Percentiles rank a stretch among this genome's conserved stretches.
phyloP scores from a whole-genome alignment of 2,329 filamentous ascomycete species.

The Fusarium proliferatum region DNA sequence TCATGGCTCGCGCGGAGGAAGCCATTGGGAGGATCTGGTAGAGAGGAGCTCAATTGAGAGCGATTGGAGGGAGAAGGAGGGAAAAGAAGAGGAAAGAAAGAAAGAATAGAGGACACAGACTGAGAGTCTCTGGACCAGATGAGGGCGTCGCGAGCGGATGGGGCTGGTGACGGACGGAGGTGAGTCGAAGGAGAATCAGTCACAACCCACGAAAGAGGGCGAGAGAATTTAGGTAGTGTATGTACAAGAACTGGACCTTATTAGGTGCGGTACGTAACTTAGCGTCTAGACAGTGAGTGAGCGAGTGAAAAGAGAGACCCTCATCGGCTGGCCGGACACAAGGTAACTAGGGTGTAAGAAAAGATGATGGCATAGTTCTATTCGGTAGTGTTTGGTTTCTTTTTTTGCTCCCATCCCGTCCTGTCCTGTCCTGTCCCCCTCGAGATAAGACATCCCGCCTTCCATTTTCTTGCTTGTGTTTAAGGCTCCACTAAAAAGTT shows the following conservation, averaged over 20 bases:
- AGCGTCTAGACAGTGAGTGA: not conserved
- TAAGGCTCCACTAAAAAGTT: conserved; percentile 41
- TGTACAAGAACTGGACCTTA: conserved; percentile 15
- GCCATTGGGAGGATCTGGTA: conserved; percentile 53
- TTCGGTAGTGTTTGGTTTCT: conserved; percentile 8
- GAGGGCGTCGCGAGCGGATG: conserved; percentile 34
- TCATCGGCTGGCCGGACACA: conserved; percentile 34
- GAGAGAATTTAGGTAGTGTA: conserved; percentile 30
- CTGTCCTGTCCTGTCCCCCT: not conserved
- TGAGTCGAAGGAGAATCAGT: conserved; percentile 41
- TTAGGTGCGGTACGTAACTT: conserved; percentile 37
- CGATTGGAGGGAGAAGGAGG: conserved; percentile 18
- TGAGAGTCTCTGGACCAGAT: conserved; percentile 34
- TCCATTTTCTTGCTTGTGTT: conserved; percentile 35
- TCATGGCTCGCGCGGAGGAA: conserved; percentile 58
- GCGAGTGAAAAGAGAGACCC: conserved; percentile 1
- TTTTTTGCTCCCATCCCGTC: conserved; percentile 11
- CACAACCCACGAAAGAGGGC: conserved; percentile 32
- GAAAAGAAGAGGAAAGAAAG: conserved; percentile 9
- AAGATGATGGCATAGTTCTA: conserved; percentile 9
- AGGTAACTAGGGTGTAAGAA: conserved; percentile 24
- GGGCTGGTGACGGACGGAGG: conserved; percentile 35
- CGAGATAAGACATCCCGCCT: conserved; percentile 33
- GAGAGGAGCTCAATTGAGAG: conserved; percentile 43
- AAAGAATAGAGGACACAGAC: conserved; percentile 26